A percentile compares a stretch with the other conserved stretches of the same genome.
phyloP scores from a whole-genome alignment of 306 rosid species.

The Sophora flavescens region DNA sequence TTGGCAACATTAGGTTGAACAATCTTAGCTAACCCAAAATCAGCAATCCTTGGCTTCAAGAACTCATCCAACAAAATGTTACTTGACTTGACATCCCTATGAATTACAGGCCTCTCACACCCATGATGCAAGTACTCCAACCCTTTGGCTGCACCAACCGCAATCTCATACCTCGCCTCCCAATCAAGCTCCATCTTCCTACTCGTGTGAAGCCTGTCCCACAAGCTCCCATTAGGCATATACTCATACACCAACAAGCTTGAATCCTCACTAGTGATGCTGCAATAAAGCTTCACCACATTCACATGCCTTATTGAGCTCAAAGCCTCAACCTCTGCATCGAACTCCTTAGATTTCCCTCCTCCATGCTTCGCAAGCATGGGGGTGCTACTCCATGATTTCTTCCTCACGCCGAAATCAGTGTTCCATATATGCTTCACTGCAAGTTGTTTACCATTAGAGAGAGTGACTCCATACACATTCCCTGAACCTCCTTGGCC shows the following conservation, averaged over 20 bases:
- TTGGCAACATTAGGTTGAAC: slow-evolving; percentile 55
- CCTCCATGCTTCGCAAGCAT: slow-evolving; percentile 55
- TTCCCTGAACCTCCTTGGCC: slow-evolving; percentile 95
- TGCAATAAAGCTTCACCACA: slow-evolving; percentile 92
- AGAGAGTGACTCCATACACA: slow-evolving; percentile 72
- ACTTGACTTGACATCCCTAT: slow-evolving; percentile 91
- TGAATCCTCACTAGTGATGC: slow-evolving; percentile 90
- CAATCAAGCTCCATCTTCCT: slow-evolving; percentile 87
- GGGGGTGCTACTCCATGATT: slow-evolving; percentile 57
- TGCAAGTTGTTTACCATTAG: slow-evolving; percentile 81
- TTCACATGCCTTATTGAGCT: slow-evolving; percentile 94
- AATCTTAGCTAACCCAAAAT: slow-evolving; percentile 91
- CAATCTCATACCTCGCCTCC: slow-evolving; percentile 84
- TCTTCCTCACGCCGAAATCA: slow-evolving; percentile 44
- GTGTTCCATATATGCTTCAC: slow-evolving; percentile 93
- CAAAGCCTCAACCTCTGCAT: slow-evolving; percentile 81
- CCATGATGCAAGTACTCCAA: slow-evolving; percentile 93
- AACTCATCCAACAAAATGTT: slow-evolving; percentile 89
- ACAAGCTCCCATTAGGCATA: slow-evolving; percentile 84
- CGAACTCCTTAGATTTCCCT: slow-evolving; percentile 66
- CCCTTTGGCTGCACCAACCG: slow-evolving; percentile 91
- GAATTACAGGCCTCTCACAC: slow-evolving; percentile 78
- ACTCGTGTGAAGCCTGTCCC: slow-evolving; percentile 81
- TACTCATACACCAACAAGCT: slow-evolving; percentile 91
- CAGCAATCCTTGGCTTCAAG: slow-evolving; percentile 90